Evolutionary conservation across 2,329 filamentous ascomycete species (phyloP), one percentile per base, ranked within the genome.

Genomic region (Talaromyces sp.): DNA sequence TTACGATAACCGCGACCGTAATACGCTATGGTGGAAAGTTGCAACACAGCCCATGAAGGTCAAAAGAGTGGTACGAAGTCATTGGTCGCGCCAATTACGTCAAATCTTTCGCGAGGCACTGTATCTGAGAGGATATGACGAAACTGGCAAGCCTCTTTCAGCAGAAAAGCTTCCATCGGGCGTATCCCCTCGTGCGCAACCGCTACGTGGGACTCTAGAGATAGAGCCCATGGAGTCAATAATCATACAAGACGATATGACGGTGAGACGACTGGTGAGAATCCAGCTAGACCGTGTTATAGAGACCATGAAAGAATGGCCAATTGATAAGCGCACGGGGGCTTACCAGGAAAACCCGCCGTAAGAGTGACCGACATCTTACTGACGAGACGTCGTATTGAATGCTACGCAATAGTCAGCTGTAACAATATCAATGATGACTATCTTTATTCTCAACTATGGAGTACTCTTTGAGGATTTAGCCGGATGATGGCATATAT

Each of bases 1-100:
- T 61, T 78, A 74, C 60, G 66, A 68, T 7, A 70, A 72, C 62
- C 76, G 79, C 48, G 73, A 77, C 44, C 72, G 70, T 9, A 72
- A 77, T 67, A 73, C 72, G 37, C 73, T 86, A 18, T 82, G 82
- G 77, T 83, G 80, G 79, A 71, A 72, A 16, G 76, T 81, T 5
- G 76, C 62, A 58, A 71, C 62, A 65, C 72, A 59, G 64, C 68
- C 64, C 60, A 71, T 69, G 60, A 66, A 66, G 16, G 21, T 66
- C 23, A 82, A 80, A 61, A 73, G 74, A 7, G 77, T 80, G 23
- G 75, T 85, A n/a, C 75, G 84, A 21, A 79, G 77, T 12, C 79
- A 77, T 72, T 73, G 72, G 25, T 71, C 72, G 25, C 76, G 80
- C 63, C 78, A 80, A 68, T 66, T 80, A 31, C 74, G 77, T 48